Conservation (phyloP, 2,329 filamentous ascomycete species). For the Ramularia collo-cygni region DNA sequence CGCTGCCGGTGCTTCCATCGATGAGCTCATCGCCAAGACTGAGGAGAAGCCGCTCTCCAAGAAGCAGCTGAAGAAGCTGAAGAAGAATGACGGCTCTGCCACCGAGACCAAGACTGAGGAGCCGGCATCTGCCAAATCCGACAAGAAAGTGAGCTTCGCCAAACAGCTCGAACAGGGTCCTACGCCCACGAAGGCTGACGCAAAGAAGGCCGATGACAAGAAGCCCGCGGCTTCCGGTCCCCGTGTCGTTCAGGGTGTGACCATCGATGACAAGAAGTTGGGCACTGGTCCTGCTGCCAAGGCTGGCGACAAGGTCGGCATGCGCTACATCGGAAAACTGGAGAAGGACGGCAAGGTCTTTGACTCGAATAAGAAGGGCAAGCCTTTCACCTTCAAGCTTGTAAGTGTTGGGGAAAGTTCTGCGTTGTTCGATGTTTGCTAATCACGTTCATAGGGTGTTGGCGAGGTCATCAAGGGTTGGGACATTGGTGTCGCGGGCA, state of each 20-base stretch:
- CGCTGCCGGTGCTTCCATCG: slow-evolving; percentile 58
- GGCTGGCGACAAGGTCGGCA: slow-evolving; percentile 81
- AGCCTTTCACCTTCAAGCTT: slow-evolving; percentile 93
- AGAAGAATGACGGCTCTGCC: slow-evolving; percentile 96
- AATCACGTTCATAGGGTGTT: slow-evolving; percentile 48
- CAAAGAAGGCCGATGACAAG: slow-evolving; percentile 37
- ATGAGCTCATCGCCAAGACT: slow-evolving; percentile 76
- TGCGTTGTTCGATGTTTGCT: no score
- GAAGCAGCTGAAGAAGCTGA: slow-evolving; percentile 96
- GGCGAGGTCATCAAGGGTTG: slow-evolving; percentile 98
- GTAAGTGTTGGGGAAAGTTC: background rate
- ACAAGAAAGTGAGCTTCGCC: slow-evolving; percentile 98
- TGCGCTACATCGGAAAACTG: slow-evolving; percentile 96
- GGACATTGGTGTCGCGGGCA: slow-evolving; percentile 90
- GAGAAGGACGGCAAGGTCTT: slow-evolving; percentile 88
- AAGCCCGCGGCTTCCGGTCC: slow-evolving; percentile 54
- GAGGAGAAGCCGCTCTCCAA: slow-evolving; percentile 74
- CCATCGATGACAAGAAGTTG: slow-evolving; percentile 89
- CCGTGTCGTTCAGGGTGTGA: slow-evolving; percentile 81
- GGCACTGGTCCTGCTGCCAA: slow-evolving; percentile 80
- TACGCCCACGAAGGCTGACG: slow-evolving; percentile 57
- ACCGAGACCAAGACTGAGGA: slow-evolving; percentile 43
- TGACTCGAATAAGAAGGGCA: slow-evolving; percentile 97
- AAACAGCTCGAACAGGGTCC: slow-evolving; percentile 98
- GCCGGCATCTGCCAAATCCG: slow-evolving; percentile 48